These are phyloP conservation scores for Periconia sp. DNA, from an alignment of 2,329 filamentous ascomycete genomes.

Conservation along the genomic window DNA sequence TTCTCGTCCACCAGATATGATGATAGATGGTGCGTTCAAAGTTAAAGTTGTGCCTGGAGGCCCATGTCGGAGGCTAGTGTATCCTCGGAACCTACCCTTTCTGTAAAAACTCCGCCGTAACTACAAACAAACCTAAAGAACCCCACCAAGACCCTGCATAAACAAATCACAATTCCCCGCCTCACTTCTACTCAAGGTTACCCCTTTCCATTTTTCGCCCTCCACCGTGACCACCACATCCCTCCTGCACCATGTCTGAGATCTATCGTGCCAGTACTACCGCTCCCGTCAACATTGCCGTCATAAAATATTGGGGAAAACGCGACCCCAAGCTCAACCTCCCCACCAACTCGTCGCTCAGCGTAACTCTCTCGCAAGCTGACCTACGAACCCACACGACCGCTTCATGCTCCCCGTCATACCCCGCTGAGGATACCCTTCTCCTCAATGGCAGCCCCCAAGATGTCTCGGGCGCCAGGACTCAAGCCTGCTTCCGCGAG, in stretches of 20 bases:
- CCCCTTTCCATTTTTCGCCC: neutral
- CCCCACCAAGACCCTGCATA: slow-evolving; percentile 2
- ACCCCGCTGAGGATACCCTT: slow-evolving; percentile 68
- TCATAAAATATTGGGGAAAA: slow-evolving; percentile 99
- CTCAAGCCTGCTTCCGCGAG: slow-evolving; percentile 91
- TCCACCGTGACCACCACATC: neutral
- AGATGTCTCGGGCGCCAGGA: slow-evolving; percentile 83
- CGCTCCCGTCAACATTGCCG: slow-evolving; percentile 95
- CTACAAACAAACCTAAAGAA: neutral
- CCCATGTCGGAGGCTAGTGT: neutral
- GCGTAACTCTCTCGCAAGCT: slow-evolving; percentile 90
- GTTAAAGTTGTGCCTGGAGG: too few species aligned
- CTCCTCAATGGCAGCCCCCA: slow-evolving; percentile 81
- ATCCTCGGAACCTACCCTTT: neutral
- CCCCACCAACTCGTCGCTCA: slow-evolving; percentile 96
- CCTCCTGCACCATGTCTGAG: slow-evolving; percentile 42
- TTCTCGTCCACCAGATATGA: too few species aligned
- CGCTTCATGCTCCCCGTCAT: slow-evolving; percentile 80
- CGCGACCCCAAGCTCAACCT: slow-evolving; percentile 91
- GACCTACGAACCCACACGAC: slow-evolving; percentile 96
- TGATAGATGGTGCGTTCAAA: too few species aligned
- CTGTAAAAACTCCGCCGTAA: neutral
- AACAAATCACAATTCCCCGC: neutral
- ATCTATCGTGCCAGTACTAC: slow-evolving; percentile 94
- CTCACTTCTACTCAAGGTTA: neutral